Evolutionary conservation across 1,284 basidiomycete genomes (phyloP).

Genomic region (Agaricales sp.): DNA sequence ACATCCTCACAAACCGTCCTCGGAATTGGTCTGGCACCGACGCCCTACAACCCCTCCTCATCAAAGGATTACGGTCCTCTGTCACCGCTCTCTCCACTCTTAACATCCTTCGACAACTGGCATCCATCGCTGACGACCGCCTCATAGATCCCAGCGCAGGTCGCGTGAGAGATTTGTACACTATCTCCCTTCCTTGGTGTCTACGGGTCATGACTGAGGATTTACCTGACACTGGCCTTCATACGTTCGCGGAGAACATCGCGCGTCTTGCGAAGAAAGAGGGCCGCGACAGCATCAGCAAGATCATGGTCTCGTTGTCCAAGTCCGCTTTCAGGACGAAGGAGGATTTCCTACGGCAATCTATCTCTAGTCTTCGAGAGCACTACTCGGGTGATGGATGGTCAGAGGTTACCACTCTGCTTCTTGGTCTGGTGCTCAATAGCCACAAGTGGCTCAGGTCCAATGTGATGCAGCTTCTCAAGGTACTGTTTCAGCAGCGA

Average conservation of each 20-base stretch:
- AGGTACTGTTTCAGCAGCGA: conserved; percentile 80
- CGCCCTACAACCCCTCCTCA: conserved; percentile 65
- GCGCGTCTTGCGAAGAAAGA: conserved; percentile 64
- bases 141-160: conserved; percentile 68
- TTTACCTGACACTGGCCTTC: conserved; percentile 47
- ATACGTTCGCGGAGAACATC: conserved; percentile 70
- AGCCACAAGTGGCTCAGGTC: conserved; percentile 74
- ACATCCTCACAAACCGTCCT: conserved; percentile 62
- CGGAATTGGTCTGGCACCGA: conserved; percentile 61
- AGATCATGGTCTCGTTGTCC: conserved; percentile 85
- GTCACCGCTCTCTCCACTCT: conserved; percentile 63
- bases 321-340: conserved; percentile 85
- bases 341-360: conserved; percentile 91
- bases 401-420: conserved; percentile 71
- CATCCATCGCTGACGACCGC: conserved; percentile 51
- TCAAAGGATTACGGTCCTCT: conserved; percentile 78
- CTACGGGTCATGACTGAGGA: conserved; percentile 69
- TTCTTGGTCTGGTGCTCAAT: conserved; percentile 85
- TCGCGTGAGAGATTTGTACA: conserved; percentile 78
- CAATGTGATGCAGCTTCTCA: conserved; percentile 81
- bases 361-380: conserved; percentile 75
- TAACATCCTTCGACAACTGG: conserved; percentile 56
- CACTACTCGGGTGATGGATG: conserved; percentile 64
- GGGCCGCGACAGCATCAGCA: conserved; percentile 66
- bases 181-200: conserved; percentile 83